Conservation (phyloP, 768 basidiomycete genomes). For the Russula vinacea region DNA sequence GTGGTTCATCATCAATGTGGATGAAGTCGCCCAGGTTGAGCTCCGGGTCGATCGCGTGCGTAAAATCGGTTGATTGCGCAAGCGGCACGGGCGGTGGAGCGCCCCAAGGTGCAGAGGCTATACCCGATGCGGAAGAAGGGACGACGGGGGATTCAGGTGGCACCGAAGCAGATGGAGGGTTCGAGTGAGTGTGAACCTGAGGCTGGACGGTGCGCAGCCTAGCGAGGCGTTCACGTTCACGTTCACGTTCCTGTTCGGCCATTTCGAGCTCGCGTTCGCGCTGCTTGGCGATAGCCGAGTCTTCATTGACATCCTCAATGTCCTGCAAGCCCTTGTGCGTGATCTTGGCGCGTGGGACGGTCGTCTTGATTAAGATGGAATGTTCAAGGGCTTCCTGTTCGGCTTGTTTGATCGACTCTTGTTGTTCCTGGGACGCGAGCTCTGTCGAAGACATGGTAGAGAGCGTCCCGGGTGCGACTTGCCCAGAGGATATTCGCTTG, state of each 20-base stretch:
- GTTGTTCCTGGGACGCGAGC: conserved; percentile 81
- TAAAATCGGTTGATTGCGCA: conserved; percentile 44
- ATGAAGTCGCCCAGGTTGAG: conserved; percentile 30
- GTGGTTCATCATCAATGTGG: conserved; percentile 31
- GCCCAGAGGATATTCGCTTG: conserved; percentile 65
- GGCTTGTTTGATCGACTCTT: conserved; percentile 76
- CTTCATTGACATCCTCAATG: conserved; percentile 73
- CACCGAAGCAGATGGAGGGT: conserved; percentile 45
- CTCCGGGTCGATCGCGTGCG: conserved; percentile 19
- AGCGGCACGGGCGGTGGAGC: conserved; percentile 55
- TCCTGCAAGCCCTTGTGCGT: conserved; percentile 93
- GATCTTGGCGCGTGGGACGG: conserved; percentile 70
- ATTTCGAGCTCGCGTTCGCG: conserved; percentile 56
- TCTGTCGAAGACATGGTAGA: conserved; percentile 86
- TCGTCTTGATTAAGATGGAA: conserved; percentile 73
- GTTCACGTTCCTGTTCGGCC: conserved; percentile 58
- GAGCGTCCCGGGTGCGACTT: conserved; percentile 67
- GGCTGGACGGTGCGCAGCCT: conserved; percentile 44
- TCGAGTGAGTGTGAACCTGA: conserved; percentile 35
- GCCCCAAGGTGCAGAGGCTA: conserved; percentile 47
- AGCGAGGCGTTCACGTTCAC: conserved; percentile 68
- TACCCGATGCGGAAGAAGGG: conserved; percentile 33
- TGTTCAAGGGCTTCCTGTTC: conserved; percentile 81
- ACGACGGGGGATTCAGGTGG: conserved; percentile 70
- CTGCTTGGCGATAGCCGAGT: conserved; percentile 29